Percentiles rank a stretch among this genome's conserved stretches.
Conservation (phyloP, 176 grass and related monocot genomes). For the Phoenix roebelenii region DNA sequence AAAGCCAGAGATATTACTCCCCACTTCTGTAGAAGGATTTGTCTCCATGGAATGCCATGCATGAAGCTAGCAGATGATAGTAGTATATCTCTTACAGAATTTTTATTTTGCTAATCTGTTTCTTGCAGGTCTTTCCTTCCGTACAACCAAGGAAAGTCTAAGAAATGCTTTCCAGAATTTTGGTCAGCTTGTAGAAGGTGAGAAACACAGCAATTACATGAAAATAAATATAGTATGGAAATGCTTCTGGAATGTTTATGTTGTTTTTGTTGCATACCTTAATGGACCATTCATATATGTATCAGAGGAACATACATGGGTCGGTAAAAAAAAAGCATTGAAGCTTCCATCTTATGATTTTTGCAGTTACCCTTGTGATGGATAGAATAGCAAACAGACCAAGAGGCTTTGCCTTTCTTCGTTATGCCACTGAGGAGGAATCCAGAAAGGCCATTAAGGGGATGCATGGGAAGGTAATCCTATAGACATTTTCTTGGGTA, state of each 20-base stretch:
- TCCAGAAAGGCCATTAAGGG: conserved; percentile 46
- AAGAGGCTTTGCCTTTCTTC: conserved; percentile 64
- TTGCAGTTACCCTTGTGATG: conserved; percentile 64
- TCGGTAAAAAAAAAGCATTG: not conserved
- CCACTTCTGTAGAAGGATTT: too few relatives aligned
- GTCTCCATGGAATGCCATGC: too few relatives aligned
- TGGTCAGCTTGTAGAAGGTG: conserved; percentile 56
- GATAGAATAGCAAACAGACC: conserved; percentile 49
- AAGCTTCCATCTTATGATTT: not conserved
- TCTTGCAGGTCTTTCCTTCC: conserved; percentile 49
- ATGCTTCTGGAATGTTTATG: too few relatives aligned
- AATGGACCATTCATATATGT: too few relatives aligned
- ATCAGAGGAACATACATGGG: too few relatives aligned
- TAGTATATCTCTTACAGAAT: not conserved
- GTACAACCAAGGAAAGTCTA: conserved; percentile 54
- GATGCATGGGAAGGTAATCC: conserved; percentile 73
- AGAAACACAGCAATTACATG: not conserved
- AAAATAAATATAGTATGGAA: too few relatives aligned
- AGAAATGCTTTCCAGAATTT: conserved; percentile 50
- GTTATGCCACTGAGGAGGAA: conserved; percentile 48
- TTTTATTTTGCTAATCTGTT: not conserved
- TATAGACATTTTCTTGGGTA: too few relatives aligned
- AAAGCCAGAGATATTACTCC: too few relatives aligned
- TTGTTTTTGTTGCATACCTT: too few relatives aligned
- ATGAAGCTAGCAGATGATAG: too few relatives aligned